Evolutionary conservation across 495 filamentous ascomycete genomes (phyloP).

Genomic region (Podospora anserina): DNA sequence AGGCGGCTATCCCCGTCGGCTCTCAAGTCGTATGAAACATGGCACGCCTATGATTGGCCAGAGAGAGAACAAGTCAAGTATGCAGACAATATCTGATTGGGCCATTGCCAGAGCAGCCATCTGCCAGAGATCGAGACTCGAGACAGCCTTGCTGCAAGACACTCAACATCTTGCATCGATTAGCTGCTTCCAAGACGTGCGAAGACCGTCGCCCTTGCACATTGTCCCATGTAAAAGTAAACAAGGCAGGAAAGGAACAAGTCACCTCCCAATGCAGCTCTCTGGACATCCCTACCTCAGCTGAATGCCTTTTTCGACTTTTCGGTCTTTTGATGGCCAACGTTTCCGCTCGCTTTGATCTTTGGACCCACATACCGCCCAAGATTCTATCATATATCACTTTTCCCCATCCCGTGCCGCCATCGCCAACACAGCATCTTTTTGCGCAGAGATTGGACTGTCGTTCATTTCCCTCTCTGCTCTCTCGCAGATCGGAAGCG

Average conservation of each 20-base stretch:
- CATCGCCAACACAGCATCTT: background rate
- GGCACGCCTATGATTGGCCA: background rate
- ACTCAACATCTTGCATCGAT: background rate
- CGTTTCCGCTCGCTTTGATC: background rate
- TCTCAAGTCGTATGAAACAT: background rate
- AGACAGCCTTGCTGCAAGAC: background rate
- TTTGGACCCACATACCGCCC: background rate
- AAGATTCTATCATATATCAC: background rate
- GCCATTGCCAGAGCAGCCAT: background rate
- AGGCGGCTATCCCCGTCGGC: background rate
- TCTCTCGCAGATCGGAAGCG: background rate
- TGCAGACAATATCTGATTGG: too few species aligned
- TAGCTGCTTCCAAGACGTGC: background rate
- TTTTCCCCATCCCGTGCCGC: background rate
- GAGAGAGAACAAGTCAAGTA: too few species aligned
- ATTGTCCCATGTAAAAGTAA: background rate
- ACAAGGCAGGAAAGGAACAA: background rate
- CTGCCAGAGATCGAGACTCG: background rate
- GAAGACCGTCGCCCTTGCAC: background rate
- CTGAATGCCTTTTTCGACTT: background rate
- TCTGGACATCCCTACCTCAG: background rate
- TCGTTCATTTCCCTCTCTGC: background rate
- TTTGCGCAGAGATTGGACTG: background rate
- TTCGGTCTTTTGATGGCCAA: background rate
- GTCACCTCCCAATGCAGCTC: background rate